A percentile compares a stretch with the other conserved stretches of the same genome.
Conservation (phyloP, 345 rosid genomes). For the Turnera subulata region DNA sequence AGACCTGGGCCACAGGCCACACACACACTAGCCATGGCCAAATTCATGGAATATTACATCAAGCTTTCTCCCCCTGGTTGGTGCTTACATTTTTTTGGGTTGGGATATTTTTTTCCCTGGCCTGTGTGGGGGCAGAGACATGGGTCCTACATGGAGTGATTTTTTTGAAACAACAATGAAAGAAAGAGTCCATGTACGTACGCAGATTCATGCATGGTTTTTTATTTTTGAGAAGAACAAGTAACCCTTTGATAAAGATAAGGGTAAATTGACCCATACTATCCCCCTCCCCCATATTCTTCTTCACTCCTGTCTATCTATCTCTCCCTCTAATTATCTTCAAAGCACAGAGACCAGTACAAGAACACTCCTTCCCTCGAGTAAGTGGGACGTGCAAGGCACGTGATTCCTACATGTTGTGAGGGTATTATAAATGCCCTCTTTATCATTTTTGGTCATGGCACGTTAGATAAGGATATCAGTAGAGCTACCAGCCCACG, state of each 20-base stretch:
- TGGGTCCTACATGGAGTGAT: conserved; percentile 6
- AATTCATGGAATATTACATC: conserved; percentile 8
- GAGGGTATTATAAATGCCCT: background rate
- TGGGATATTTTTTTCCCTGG: background rate
- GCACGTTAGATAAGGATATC: too few species aligned
- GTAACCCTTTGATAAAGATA: too few species aligned
- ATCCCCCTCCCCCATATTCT: conserved; percentile 1
- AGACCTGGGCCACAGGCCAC: background rate
- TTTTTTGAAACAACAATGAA: background rate
- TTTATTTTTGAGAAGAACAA: too few species aligned
- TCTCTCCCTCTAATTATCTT: background rate
- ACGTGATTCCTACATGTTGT: conserved; percentile 1
- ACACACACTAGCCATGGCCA: too few species aligned
- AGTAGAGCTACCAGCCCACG: too few species aligned
- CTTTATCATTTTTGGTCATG: too few species aligned
- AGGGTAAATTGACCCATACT: background rate
- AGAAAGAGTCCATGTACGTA: conserved; percentile 12
- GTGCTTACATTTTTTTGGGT: background rate
- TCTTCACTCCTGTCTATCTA: background rate
- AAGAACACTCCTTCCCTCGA: background rate
- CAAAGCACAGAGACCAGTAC: background rate
- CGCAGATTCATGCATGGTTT: conserved; percentile 32
- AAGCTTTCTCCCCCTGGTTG: too few species aligned
- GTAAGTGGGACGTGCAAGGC: background rate
- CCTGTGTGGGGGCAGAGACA: background rate